phyloP scores from a whole-genome alignment of 345 rosid species.

The Salix purpurea region DNA sequence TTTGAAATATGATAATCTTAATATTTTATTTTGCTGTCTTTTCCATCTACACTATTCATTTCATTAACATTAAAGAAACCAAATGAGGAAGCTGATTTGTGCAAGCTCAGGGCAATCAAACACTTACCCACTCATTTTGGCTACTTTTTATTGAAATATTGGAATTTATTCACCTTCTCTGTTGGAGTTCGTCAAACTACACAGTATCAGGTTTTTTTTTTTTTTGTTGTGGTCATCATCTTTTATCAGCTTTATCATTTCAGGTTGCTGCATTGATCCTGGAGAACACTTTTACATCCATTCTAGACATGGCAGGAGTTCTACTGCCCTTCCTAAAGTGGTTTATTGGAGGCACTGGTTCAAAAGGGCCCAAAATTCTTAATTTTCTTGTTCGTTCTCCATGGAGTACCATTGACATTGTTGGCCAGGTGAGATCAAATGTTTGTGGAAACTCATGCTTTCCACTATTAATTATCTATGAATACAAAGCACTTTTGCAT shows the following conservation, averaged over 20 bases:
- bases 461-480: not conserved
- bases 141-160: not conserved
- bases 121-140: not conserved
- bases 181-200: not conserved
- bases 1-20: not conserved
- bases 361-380: slow-evolving; percentile 77
- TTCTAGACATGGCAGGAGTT: slow-evolving; percentile 99
- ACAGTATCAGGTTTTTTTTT: not conserved
- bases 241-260: slow-evolving; percentile 9
- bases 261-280: slow-evolving; percentile 81
- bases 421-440: slow-evolving; percentile 63
- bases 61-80: not conserved
- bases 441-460: slow-evolving; percentile 1
- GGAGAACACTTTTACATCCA: slow-evolving; percentile 96
- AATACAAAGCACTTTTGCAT: slow-evolving; percentile 1
- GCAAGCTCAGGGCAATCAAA: not conserved
- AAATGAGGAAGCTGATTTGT: not conserved
- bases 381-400: slow-evolving; percentile 96
- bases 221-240: not conserved
- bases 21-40: not conserved
- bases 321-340: slow-evolving; percentile 86
- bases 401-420: slow-evolving; percentile 82
- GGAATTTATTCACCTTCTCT: not conserved
- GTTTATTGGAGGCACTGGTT: slow-evolving; percentile 82
- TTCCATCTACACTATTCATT: not conserved